These are phyloP conservation scores for Backusella macrospora DNA, from an alignment of 192 early-diverging fungal genomes.

Conservation along the genomic window DNA sequence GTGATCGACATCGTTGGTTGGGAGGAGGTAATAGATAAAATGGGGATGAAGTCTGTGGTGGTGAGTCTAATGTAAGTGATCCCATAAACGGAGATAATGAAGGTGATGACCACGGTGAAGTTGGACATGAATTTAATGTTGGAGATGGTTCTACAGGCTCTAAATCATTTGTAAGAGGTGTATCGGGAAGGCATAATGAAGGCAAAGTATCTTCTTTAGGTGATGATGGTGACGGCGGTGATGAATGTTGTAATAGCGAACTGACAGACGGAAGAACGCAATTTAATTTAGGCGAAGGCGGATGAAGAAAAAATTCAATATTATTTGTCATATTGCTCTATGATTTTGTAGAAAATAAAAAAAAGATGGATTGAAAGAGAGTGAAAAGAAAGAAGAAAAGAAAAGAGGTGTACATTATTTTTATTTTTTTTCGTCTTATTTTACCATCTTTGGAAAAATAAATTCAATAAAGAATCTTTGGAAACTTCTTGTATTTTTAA, in stretches of 20 bases:
- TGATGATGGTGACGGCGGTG: neutral
- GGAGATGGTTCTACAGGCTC: constrained; percentile 14
- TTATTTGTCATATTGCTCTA: constrained; percentile 11
- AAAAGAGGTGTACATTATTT: constrained; percentile 17
- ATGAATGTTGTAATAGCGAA: neutral
- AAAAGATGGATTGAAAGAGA: constrained; percentile 9
- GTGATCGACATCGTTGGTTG: constrained; percentile 11
- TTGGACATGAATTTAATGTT: constrained; percentile 21
- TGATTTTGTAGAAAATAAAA: neutral
- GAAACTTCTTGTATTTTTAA: constrained; percentile 21
- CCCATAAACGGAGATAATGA: constrained; percentile 22
- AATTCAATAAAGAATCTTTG: constrained; percentile 21
- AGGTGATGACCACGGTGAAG: constrained; percentile 21
- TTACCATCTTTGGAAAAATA: constrained; percentile 28
- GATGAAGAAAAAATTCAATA: constrained; percentile 35
- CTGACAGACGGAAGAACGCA: constrained; percentile 29
- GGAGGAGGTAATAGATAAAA: constrained; percentile 23
- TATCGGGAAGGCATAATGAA: constrained; percentile 21
- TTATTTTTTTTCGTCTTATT: constrained; percentile 29
- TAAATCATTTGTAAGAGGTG: neutral
- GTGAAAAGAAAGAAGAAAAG: neutral
- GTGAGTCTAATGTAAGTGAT: constrained; percentile 7
- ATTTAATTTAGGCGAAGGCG: constrained; percentile 25
- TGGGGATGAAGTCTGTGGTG: neutral
- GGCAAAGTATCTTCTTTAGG: constrained; percentile 8